Conservation (phyloP, 805 yeast species). For the Lipomyces sp. region DNA sequence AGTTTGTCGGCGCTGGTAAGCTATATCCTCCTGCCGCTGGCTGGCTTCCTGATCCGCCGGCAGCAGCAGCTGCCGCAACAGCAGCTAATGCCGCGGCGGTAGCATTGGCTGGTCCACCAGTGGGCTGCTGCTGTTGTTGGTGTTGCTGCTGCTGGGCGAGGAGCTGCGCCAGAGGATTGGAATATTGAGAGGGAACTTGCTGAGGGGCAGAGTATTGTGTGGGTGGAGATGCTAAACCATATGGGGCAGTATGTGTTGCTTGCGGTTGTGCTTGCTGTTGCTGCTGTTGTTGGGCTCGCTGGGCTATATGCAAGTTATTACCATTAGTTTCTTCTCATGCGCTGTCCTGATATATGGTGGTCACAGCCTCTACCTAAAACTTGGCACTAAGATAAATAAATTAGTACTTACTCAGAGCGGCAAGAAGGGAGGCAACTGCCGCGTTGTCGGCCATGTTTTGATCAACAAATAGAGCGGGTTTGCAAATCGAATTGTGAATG, state of each 20-base stretch:
- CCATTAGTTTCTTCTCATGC: not conserved
- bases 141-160: constrained; percentile 14
- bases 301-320: constrained; percentile 24
- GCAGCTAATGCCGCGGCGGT: constrained; percentile 36
- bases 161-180: constrained; percentile 8
- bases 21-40: constrained; percentile 3
- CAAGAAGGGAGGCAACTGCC: constrained; percentile 37
- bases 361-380: not conserved
- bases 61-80: constrained; percentile 27
- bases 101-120: constrained; percentile 15
- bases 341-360: not conserved
- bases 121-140: constrained; percentile 12
- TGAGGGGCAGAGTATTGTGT: constrained; percentile 23
- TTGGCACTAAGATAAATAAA: not conserved
- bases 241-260: constrained; percentile 10
- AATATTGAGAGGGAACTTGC: constrained; percentile 11
- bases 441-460: constrained; percentile 35
- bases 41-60: constrained; percentile 9
- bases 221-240: constrained; percentile 3
- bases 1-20: constrained; percentile 24
- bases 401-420: constrained; percentile 33
- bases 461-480: not conserved
- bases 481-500: not conserved
- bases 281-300: constrained; percentile 35
- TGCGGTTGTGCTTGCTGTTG: constrained; percentile 19